Percentiles rank a stretch among this genome's conserved stretches.
Evolutionary conservation across 139 green algal genomes (phyloP).

Genomic region (Volvox africanus): DNA sequence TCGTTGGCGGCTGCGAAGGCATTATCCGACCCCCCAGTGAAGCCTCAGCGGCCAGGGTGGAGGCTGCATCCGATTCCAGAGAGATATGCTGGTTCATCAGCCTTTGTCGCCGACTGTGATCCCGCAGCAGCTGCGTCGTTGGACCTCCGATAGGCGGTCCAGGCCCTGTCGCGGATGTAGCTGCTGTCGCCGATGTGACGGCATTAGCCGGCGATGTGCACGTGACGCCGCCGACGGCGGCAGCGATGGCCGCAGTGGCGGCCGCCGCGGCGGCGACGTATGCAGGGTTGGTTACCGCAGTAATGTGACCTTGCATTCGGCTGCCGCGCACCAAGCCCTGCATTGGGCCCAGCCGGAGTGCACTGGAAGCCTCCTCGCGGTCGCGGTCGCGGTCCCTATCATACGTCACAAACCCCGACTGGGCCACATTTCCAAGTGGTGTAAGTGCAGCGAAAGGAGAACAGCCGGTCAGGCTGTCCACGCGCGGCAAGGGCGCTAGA

Average conservation of each 20-base stretch:
- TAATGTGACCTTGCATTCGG: slow-evolving; percentile 26
- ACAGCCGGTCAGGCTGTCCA: neutral
- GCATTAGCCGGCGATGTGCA: neutral
- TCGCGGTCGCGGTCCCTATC: neutral
- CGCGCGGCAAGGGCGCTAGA: neutral
- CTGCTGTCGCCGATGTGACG: neutral
- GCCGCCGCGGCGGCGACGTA: neutral
- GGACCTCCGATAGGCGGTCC: neutral
- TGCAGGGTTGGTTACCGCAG: slow-evolving; percentile 16
- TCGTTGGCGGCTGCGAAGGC: neutral
- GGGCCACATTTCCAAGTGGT: neutral
- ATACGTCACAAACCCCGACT: neutral
- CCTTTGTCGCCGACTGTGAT: neutral
- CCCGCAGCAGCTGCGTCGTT: neutral
- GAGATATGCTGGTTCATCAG: neutral
- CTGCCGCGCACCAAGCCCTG: neutral
- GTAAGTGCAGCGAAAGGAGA: neutral
- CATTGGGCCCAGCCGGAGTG: neutral
- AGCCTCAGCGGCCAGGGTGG: neutral
- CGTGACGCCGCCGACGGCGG: neutral
- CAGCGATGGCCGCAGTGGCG: neutral
- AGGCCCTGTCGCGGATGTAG: neutral
- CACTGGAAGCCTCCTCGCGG: neutral
- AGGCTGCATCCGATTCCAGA: neutral
- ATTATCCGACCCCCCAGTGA: neutral